These are phyloP conservation scores for Moesziomyces globuligerus DNA, from an alignment of 1,284 basidiomycete genomes.

Conservation along the genomic window DNA sequence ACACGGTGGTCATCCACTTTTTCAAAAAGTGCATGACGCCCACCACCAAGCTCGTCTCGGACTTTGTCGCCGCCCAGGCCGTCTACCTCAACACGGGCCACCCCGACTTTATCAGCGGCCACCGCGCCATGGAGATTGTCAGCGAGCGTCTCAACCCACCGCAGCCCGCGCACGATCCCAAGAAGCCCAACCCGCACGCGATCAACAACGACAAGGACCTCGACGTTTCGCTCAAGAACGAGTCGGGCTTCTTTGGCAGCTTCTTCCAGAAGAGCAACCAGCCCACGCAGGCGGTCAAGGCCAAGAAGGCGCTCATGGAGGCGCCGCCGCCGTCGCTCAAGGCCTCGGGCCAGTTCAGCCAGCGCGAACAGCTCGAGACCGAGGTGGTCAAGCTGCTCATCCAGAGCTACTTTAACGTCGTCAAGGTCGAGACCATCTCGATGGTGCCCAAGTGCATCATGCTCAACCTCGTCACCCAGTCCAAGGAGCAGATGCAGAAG, in stretches of 20 bases:
- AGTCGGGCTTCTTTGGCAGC: constrained; percentile 91
- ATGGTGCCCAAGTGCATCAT: constrained; percentile 96
- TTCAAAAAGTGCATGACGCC: constrained; percentile 93
- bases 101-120: constrained; percentile 89
- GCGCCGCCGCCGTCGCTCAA: constrained; percentile 88
- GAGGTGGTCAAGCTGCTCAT: constrained; percentile 88
- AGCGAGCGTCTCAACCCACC: constrained; percentile 79
- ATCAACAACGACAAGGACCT: constrained; percentile 93
- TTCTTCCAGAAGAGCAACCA: constrained; percentile 86
- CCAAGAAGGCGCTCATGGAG: constrained; percentile 79
- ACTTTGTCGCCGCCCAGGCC: constrained; percentile 94
- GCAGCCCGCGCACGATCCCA: constrained; percentile 40
- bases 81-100: constrained; percentile 99
- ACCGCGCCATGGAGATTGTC: constrained; percentile 93
- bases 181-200: constrained; percentile 69
- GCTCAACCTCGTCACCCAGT: constrained; percentile 87
- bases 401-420: constrained; percentile 68
- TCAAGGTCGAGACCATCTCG: constrained; percentile 99
- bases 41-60: constrained; percentile 93
- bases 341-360: constrained; percentile 90
- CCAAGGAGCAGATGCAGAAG: constrained; percentile 90
- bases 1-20: constrained; percentile 95
- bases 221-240: constrained; percentile 83
- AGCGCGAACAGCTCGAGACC: constrained; percentile 96
- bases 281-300: constrained; percentile 69